Conservation (phyloP, 148 eudicot genomes). For the Vaccinium vitisidaea region DNA sequence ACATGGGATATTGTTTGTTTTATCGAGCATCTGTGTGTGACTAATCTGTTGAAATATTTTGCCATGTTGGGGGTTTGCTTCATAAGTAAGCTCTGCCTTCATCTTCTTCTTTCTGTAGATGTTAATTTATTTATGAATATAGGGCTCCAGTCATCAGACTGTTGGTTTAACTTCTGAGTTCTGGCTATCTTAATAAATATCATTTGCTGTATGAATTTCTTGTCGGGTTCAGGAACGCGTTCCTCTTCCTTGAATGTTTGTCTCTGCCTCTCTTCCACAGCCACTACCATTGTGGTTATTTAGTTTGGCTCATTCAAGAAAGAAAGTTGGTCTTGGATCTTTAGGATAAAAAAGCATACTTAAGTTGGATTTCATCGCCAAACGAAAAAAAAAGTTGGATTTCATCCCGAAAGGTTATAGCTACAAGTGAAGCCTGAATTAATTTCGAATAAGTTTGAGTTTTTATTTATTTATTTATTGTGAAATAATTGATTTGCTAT, state of each 20-base stretch:
- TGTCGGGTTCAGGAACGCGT: background rate
- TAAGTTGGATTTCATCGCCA: background rate
- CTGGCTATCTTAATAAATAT: background rate
- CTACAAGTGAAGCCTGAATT: background rate
- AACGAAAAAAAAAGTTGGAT: background rate
- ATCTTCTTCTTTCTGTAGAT: background rate
- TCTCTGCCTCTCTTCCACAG: background rate
- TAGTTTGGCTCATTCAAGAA: background rate
- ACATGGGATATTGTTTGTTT: constrained; percentile 46
- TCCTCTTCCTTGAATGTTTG: background rate
- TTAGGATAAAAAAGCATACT: background rate
- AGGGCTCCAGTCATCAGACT: background rate
- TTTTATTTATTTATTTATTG: background rate
- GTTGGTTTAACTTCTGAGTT: background rate
- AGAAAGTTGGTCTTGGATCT: background rate
- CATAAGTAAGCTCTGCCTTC: constrained; percentile 30
- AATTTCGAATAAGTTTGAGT: background rate
- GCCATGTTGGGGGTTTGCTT: constrained; percentile 35
- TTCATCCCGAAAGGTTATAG: background rate
- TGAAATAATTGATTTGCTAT: background rate
- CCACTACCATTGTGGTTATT: background rate
- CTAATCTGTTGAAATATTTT: constrained; percentile 33
- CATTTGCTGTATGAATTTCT: background rate
- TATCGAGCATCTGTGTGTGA: constrained; percentile 41
- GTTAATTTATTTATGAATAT: background rate